phyloP scores from a whole-genome alignment of 2,329 filamentous ascomycete genomes.

The Escovopsis sp. region DNA sequence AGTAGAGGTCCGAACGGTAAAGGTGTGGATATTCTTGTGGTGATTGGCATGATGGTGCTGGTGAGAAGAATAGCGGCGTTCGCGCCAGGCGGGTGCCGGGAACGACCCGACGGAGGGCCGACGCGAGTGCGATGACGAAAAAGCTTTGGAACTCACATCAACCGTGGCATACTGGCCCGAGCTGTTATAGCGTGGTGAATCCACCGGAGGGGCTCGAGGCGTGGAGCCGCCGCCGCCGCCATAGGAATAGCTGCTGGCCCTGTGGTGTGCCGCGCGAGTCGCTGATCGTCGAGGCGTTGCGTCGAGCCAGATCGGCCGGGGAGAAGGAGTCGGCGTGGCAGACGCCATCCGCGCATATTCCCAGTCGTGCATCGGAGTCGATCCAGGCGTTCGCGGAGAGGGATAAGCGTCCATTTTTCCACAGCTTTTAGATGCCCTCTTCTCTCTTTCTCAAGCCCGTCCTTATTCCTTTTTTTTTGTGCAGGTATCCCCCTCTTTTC shows the following conservation, averaged over 20 bases:
- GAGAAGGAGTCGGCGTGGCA: constrained; percentile 43
- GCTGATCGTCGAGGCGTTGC: constrained; percentile 37
- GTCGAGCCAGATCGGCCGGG: constrained; percentile 36
- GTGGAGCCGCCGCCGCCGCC: constrained; percentile 18
- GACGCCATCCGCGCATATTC: constrained; percentile 38
- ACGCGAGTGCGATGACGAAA: constrained; percentile 30
- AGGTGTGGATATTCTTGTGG: no score
- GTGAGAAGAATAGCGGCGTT: constrained; percentile 41
- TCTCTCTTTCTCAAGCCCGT: no score
- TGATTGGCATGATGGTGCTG: no score
- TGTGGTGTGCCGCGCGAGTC: constrained; percentile 31
- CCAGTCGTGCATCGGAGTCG: constrained; percentile 35
- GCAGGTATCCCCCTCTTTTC: not conserved
- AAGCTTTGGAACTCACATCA: constrained; percentile 48
- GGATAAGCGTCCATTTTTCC: constrained; percentile 20
- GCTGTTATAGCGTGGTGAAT: constrained; percentile 48
- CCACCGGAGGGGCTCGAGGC: constrained; percentile 33
- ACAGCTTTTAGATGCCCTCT: no score
- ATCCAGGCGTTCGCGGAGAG: constrained; percentile 27
- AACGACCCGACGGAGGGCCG: constrained; percentile 19
- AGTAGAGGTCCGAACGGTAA: constrained; percentile 42
- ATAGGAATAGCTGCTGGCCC: constrained; percentile 25
- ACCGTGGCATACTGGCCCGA: constrained; percentile 48
- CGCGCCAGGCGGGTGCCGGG: constrained; percentile 26
- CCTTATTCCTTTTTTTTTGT: no score